These are phyloP conservation scores for Eucalyptus regnans DNA, from an alignment of 345 rosid species.

Conservation along the genomic window DNA sequence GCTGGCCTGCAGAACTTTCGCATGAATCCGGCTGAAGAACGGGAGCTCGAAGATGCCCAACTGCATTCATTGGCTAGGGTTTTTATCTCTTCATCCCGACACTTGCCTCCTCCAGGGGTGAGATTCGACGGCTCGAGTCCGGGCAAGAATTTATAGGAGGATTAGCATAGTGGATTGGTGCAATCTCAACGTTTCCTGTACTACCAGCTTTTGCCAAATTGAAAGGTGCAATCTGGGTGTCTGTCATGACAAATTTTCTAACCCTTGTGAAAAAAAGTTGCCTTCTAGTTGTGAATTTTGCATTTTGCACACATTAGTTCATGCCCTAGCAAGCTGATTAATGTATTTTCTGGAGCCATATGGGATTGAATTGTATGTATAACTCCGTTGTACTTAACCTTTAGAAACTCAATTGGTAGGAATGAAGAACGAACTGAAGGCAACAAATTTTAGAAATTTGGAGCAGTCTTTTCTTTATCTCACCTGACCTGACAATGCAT, in stretches of 20 bases:
- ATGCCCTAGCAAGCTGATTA: background rate
- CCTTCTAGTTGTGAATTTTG: background rate
- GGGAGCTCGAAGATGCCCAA: conserved; percentile 10
- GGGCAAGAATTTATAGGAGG: background rate
- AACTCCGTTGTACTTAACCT: background rate
- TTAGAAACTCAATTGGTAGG: background rate
- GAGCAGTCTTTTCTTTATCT: background rate
- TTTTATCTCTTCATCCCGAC: conserved; percentile 18
- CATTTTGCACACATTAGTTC: background rate
- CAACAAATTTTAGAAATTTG: background rate
- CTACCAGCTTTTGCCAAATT: background rate
- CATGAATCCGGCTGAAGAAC: background rate
- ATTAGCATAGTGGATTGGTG: background rate
- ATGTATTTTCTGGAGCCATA: background rate
- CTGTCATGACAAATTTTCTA: background rate
- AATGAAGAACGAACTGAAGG: background rate
- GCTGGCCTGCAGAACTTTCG: background rate
- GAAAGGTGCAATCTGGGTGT: background rate
- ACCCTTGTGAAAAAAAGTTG: background rate
- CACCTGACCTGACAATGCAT: background rate
- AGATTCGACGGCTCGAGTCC: conserved; percentile 10
- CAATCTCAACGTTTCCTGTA: background rate
- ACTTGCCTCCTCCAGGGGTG: conserved; percentile 18
- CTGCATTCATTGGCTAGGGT: conserved; percentile 36
- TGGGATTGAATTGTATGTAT: background rate